Conservation (phyloP, 2,329 filamentous ascomycete species). For the Kalmusia sp. region DNA sequence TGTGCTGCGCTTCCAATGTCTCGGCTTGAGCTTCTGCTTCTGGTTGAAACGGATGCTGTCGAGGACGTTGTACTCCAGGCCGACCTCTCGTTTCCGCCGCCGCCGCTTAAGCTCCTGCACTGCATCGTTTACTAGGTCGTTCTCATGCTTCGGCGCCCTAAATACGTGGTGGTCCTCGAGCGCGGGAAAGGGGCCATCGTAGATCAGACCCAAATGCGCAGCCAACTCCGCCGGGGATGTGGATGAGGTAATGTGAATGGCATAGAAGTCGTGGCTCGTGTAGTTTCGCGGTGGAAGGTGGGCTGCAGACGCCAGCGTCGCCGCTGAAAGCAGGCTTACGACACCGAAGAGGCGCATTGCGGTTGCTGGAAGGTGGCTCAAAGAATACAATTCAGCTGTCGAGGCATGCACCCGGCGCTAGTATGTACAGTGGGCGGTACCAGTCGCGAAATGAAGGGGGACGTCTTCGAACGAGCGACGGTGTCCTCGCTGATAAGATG, state of each 20-base stretch:
- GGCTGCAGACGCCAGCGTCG: slow-evolving; percentile 37
- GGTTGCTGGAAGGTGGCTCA: slow-evolving; percentile 4
- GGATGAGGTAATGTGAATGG: slow-evolving; percentile 77
- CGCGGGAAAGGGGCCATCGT: slow-evolving; percentile 82
- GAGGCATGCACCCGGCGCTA: slow-evolving; percentile 6
- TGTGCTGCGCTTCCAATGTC: slow-evolving; percentile 65
- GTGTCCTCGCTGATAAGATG: slow-evolving; percentile 4
- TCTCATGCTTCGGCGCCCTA: slow-evolving; percentile 66
- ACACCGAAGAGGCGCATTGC: slow-evolving; percentile 57
- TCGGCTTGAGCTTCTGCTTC: slow-evolving; percentile 73
- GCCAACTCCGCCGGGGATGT: slow-evolving; percentile 74
- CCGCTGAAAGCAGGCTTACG: slow-evolving; percentile 44
- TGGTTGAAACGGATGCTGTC: slow-evolving; percentile 79
- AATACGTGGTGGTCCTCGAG: slow-evolving; percentile 87
- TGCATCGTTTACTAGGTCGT: slow-evolving; percentile 60
- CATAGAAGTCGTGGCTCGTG: slow-evolving; percentile 88
- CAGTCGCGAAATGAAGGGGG: not conserved
- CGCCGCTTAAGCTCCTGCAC: slow-evolving; percentile 62
- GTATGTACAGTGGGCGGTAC: not conserved
- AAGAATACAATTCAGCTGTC: not conserved
- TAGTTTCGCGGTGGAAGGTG: slow-evolving; percentile 70
- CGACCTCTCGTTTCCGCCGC: slow-evolving; percentile 66
- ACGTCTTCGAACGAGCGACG: slow-evolving; percentile 1
- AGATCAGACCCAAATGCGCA: slow-evolving; percentile 72
- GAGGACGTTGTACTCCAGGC: slow-evolving; percentile 62